Base-by-base conservation (phyloP, 2,329 filamentous ascomycete genomes). In the Beauveria scarabaeidicola region DNA sequence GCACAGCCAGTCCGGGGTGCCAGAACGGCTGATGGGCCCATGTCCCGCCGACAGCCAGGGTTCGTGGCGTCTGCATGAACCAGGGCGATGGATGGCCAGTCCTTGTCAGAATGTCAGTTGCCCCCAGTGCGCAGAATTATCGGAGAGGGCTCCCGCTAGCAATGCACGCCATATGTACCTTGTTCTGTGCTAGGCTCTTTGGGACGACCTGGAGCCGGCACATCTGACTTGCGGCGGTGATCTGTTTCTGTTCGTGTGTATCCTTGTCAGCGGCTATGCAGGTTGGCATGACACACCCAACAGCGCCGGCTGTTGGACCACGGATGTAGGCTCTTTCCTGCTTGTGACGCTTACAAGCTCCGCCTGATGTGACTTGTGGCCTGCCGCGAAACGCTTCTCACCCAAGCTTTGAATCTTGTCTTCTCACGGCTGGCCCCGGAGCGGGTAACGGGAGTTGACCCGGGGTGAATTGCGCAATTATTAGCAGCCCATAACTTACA, bases 41-140 rank as follows among this genome's bases (percentile, higher is more conserved):
- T n/a, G 46, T 50, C 44, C 54, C 46, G 32, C 54, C 54, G 36
- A 44, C 41, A 47, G 57, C 46, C 58, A 54, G 58, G 58, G 58
- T 60, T 60, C 58, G 51, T 60, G 51, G 51, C 58, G 41, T 36
- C 58, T 60, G 58, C 58, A 60, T 60, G 58, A 60, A 60, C 58
- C 50, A 52, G 57, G 57, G 29, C 57, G 43, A 60, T 55, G 51
- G n/a, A 46, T 25, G 51, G 43, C 44, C 52, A 25, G 52, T 25
- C 46, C 44, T 56, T 23, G 46, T 10, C 21, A 21, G 13, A 23
- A 25, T 11, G 21, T 32, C n/a, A 47, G 43, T 43, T 43, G 29
- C 7, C 40, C 40, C 19, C 51, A 21, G 44, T 38, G 58, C 52
- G 47, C 40, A 44, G 43, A 52, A 36, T 50, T 50, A 50, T 50